phyloP scores from a whole-genome alignment of 257 asterid species.

The Mitragyna speciosa region DNA sequence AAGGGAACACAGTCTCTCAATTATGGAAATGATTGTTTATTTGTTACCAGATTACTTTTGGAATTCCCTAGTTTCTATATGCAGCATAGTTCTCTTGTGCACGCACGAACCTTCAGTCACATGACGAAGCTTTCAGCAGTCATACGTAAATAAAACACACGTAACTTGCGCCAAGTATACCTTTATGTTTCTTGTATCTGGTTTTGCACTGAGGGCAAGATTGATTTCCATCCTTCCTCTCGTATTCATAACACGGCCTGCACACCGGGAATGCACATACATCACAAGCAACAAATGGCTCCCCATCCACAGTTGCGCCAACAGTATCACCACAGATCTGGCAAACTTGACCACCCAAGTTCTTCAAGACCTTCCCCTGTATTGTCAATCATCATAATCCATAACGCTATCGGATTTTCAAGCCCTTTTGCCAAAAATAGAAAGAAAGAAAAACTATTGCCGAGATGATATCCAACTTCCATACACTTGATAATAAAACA shows the following conservation, averaged over 20 bases:
- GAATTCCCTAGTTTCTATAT: neutral
- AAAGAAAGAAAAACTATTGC: no score
- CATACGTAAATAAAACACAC: neutral
- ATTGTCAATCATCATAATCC: slow-evolving; percentile 21
- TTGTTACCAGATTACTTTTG: neutral
- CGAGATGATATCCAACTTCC: no score
- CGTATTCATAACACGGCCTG: slow-evolving; percentile 96
- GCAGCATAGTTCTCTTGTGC: neutral
- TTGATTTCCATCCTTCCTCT: slow-evolving; percentile 94
- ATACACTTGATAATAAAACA: no score
- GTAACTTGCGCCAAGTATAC: slow-evolving; percentile 27
- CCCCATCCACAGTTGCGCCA: slow-evolving; percentile 70
- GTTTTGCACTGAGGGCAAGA: slow-evolving; percentile 99
- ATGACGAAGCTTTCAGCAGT: neutral
- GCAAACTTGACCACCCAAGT: slow-evolving; percentile 69
- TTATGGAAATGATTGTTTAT: neutral
- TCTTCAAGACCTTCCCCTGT: slow-evolving; percentile 85
- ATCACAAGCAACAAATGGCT: slow-evolving; percentile 86
- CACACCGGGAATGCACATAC: slow-evolving; percentile 96
- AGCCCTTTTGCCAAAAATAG: no score
- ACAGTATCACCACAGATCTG: slow-evolving; percentile 95
- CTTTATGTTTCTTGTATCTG: slow-evolving; percentile 92
- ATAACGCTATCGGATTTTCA: no score
- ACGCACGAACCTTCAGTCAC: neutral
- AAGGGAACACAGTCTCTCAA: neutral